A percentile compares a stretch with the other conserved stretches of the same genome.
These are phyloP conservation scores for Prunus yedoensis DNA, from an alignment of 331 rosid genomes.

Conservation along the genomic window DNA sequence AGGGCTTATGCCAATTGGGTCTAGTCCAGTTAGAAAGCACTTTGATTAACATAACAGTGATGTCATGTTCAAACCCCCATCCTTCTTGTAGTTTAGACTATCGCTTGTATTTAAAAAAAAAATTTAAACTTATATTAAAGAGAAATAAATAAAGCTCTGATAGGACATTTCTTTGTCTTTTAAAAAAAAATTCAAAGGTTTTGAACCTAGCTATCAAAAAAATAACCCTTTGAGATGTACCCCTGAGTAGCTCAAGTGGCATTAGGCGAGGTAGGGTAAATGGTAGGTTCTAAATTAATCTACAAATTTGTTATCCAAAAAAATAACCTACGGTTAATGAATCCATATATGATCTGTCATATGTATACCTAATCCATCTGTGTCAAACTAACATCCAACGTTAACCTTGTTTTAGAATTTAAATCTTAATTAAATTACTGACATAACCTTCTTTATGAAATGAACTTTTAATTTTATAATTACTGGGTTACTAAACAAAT, in stretches of 20 bases:
- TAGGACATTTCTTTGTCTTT: neutral
- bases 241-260: neutral
- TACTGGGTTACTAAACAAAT: neutral
- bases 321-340: neutral
- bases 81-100: no score
- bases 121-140: no score
- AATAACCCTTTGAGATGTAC: neutral
- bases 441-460: neutral
- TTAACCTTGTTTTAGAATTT: neutral
- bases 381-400: constrained; percentile 5
- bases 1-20: no score
- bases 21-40: fast-evolving
- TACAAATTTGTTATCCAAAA: no score
- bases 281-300: neutral
- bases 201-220: neutral
- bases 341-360: constrained; percentile 14
- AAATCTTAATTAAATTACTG: neutral
- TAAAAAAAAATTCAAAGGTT: neutral
- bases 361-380: constrained; percentile 9
- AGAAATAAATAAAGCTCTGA: no score
- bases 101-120: no score
- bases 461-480: neutral
- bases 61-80: fast-evolving
- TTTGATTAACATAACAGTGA: no score
- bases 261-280: neutral